These are phyloP conservation scores for Musa troglodytarum DNA, from an alignment of 176 grass and related monocot genomes.

Conservation along the genomic window DNA sequence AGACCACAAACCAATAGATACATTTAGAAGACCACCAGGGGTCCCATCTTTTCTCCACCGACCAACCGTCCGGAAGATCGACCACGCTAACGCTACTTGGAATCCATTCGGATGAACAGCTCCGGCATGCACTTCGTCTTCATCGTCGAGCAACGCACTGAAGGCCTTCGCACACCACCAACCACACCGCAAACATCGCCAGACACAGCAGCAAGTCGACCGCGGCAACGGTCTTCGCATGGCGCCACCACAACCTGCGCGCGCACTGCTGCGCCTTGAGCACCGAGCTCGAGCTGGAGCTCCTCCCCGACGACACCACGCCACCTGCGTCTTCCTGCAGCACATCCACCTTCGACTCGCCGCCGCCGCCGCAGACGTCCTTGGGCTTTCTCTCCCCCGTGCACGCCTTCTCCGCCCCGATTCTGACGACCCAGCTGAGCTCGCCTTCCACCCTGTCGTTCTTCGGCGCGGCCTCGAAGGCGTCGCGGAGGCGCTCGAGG, in stretches of 20 bases:
- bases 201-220: slow-evolving; percentile 6
- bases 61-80: too few species aligned
- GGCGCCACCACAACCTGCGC: slow-evolving; percentile 7
- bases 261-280: background rate
- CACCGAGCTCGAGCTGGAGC: slow-evolving; percentile 5
- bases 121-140: too few species aligned
- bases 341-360: background rate
- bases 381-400: background rate
- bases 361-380: background rate
- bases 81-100: too few species aligned
- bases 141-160: slow-evolving; percentile 9
- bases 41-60: too few species aligned
- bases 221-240: slow-evolving; percentile 4
- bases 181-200: slow-evolving; percentile 14
- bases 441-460: background rate
- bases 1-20: too few species aligned
- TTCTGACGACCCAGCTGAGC: background rate
- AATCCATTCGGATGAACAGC: too few species aligned
- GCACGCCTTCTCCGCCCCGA: background rate
- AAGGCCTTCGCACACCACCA: slow-evolving; percentile 9
- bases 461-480: background rate
- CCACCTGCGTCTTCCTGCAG: background rate
- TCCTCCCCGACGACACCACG: background rate
- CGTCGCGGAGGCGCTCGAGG: background rate
- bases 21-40: too few species aligned